Evolutionary conservation across 257 asterid genomes (phyloP), one percentile per base, ranked within the genome.

Genomic region (Coffea eugenioides): DNA sequence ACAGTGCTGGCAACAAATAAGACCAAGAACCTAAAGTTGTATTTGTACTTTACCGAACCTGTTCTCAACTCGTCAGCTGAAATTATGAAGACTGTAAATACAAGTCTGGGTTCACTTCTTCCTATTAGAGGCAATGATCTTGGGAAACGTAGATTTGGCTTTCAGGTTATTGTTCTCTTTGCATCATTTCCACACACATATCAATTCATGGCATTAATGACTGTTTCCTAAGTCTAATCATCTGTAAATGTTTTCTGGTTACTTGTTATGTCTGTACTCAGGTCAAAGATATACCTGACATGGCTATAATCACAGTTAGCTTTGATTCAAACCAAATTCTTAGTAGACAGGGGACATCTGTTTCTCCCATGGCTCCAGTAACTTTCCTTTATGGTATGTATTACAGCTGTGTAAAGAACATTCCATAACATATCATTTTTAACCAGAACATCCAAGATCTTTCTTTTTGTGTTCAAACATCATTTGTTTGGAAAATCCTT

Each of bases 81-180:
- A 81, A 86, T 95, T 31, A 82, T 93, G 92, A 88, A 78, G 12
- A 82, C 96, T 70, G 89, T 95, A 71, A 88, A 79, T 74, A 80
- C 87, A 64, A 93, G 85, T 83, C 91, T 84, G 70, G 99, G 98
- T 15, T 84, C 91, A 6, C 89, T 95, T 25, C 80, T 86, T 77
- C 93, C 97, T 34, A 90, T 92, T 62, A 82, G 14, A 48, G 96
- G 94, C 75, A 88, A 88, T 83, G 87, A 81, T 87, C 77, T 82
- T 15, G 98, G 97, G 67, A 88, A 86, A 46, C 97, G 97, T 4
- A 91, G 99, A 90, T 95, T 95, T 54, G 98, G 97, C 59, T 95
- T 90, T 85, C 94, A 92, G 98, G 99, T 93, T 27, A 41, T 75
- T 80, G 76, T 81, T 76, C 79, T 49, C 7, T 23, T 59, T 14